These are phyloP conservation scores for Sanguinoderma infundibulare DNA, from an alignment of 1,284 basidiomycete genomes.

Conservation along the genomic window DNA sequence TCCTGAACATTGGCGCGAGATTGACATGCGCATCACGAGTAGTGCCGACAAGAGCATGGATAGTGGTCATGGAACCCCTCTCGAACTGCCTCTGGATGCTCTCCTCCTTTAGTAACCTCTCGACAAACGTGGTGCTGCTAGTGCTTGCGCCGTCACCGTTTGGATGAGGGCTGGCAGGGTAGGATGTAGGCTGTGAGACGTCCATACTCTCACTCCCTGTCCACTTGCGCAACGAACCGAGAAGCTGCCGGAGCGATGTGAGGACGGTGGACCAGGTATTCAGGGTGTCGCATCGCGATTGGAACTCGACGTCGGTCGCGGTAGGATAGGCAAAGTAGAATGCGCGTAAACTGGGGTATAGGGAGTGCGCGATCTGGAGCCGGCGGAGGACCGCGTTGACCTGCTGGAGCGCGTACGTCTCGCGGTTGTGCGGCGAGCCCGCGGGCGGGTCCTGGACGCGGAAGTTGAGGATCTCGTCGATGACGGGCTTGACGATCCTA, in stretches of 20 bases:
- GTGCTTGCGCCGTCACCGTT: slow-evolving; percentile 31
- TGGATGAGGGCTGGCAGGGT: slow-evolving; percentile 20
- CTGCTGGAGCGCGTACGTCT: slow-evolving; percentile 64
- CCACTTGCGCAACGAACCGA: slow-evolving; percentile 84
- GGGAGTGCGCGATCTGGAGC: slow-evolving; percentile 82
- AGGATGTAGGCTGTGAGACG: slow-evolving; percentile 71
- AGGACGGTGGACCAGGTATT: slow-evolving; percentile 90
- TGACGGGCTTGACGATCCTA: slow-evolving; percentile 79
- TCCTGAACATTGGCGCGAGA: slow-evolving; percentile 72
- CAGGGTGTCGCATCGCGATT: slow-evolving; percentile 82
- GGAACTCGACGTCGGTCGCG: slow-evolving; percentile 70
- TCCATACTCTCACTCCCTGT: slow-evolving; percentile 91
- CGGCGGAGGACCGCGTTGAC: slow-evolving; percentile 79
- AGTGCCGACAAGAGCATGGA: slow-evolving; percentile 85
- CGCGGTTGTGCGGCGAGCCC: slow-evolving; percentile 46
- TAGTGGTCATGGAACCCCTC: slow-evolving; percentile 88
- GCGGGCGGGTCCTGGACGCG: slow-evolving; percentile 48
- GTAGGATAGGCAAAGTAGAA: slow-evolving; percentile 81
- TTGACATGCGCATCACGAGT: slow-evolving; percentile 90
- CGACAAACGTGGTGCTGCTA: slow-evolving; percentile 84
- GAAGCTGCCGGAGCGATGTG: slow-evolving; percentile 77
- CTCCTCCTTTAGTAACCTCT: slow-evolving; percentile 95
- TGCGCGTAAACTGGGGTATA: slow-evolving; percentile 87
- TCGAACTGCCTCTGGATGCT: slow-evolving; percentile 94
- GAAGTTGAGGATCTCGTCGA: slow-evolving; percentile 85